These are phyloP conservation scores for Pseudogymnoascus sp. DNA, from an alignment of 2,329 filamentous ascomycete genomes.

Conservation along the genomic window DNA sequence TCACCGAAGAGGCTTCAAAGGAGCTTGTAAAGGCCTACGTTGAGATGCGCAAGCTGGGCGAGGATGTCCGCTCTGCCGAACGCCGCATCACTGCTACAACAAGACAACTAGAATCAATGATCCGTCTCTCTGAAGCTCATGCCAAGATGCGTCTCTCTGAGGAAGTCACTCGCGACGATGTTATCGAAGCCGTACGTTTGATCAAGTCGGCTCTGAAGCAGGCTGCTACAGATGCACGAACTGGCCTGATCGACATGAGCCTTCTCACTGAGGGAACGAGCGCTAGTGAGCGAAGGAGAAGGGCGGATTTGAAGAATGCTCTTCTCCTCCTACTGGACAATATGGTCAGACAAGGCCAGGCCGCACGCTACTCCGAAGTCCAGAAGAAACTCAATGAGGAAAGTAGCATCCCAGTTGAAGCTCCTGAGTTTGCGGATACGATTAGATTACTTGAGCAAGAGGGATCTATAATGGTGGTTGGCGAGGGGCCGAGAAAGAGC, in stretches of 20 bases:
- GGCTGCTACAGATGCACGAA: conserved; percentile 85
- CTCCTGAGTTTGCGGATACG: conserved; percentile 72
- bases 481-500: conserved; percentile 75
- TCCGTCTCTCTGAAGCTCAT: conserved; percentile 89
- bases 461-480: conserved; percentile 68
- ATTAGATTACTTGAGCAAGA: conserved; percentile 76
- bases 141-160: conserved; percentile 88
- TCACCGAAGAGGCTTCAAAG: conserved; percentile 71
- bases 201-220: conserved; percentile 95
- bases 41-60: conserved; percentile 87
- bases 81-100: conserved; percentile 97
- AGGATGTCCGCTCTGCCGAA: conserved; percentile 77
- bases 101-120: conserved; percentile 95
- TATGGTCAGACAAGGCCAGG: conserved; percentile 58
- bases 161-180: conserved; percentile 71
- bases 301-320: conserved; percentile 75
- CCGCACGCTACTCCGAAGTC: conserved; percentile 72
- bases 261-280: conserved; percentile 91
- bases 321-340: conserved; percentile 72
- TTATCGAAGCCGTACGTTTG: conserved; percentile 81
- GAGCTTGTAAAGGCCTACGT: conserved; percentile 85
- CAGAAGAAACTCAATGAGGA: conserved; percentile 64
- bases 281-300: conserved; percentile 73
- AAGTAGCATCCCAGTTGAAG: conserved; percentile 63
- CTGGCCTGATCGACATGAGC: conserved; percentile 93